Evolutionary conservation across 345 rosid genomes (phyloP), one percentile per base, ranked within the genome.

Genomic region (Gossypium arboreum): DNA sequence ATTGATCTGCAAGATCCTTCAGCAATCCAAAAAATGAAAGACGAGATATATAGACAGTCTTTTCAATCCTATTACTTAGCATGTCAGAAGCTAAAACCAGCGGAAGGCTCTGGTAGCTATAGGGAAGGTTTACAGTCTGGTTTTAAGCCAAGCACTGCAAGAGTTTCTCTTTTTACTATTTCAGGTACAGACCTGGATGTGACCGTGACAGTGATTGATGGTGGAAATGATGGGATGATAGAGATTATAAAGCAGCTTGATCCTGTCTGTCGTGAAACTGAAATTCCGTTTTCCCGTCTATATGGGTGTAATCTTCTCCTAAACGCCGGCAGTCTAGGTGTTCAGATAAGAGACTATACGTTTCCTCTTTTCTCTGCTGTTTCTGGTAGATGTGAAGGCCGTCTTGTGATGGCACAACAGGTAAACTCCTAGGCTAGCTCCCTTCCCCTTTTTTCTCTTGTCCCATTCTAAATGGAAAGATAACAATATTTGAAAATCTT

Each of bases 331-430:
- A 83, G 85, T 41, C 82, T 95, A 77, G 83, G 78, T 59, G 89
- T 85, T 77, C 91, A 86, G 83, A 76, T 95, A 75, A 83, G 99
- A 85, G 77, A 95, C 81, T 95, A 91, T 78, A 88, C 93, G 16
- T 85, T 81, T 72, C 99, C 99, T 71, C 90, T 93, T 82, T 87
- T 95, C 77, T 84, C 93, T 71, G 94, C 89, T 73, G 85, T 88
- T 81, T 76, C 79, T 78, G 97, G 96, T 43, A 91, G 88, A 85
- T 93, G 98, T 79, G 91, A 93, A 87, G 99, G 98, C 72, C 79
- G 85, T 60, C 73, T 95, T 77, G 92, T 95, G 71, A 88, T 95
- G 56, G 97, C 97, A 29, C 98, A 95, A 84, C 99, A 95, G 97
- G 99, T 95, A 73, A 79, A 50, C 1, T 80, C 63, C 75, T 45